A percentile compares a stretch with the other conserved stretches of the same genome.
Evolutionary conservation across 345 rosid species (phyloP).

Genomic region (Aquilaria malaccensis): DNA sequence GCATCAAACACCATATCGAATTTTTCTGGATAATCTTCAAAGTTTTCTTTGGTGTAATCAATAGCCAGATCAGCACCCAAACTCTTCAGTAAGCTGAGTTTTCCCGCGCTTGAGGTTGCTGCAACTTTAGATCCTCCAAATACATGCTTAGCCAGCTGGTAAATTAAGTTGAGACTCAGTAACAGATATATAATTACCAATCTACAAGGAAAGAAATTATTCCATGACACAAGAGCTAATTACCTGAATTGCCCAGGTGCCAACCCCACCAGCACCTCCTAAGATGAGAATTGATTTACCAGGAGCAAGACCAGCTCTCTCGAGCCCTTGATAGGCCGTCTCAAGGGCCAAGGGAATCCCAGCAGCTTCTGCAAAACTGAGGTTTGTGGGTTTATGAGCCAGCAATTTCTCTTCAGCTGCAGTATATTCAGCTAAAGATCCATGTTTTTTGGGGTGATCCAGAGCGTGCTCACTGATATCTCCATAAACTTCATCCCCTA

Average conservation of each 20-base stretch:
- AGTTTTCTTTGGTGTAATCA: slow-evolving; percentile 81
- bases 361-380: slow-evolving; percentile 77
- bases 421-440: slow-evolving; percentile 77
- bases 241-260: slow-evolving; percentile 91
- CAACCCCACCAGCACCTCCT: slow-evolving; percentile 95
- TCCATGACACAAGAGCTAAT: background rate
- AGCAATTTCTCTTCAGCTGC: slow-evolving; percentile 76
- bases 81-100: slow-evolving; percentile 60
- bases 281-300: slow-evolving; percentile 80
- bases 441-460: slow-evolving; percentile 72
- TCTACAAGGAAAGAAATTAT: slow-evolving; percentile 2
- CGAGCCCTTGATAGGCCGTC: slow-evolving; percentile 83
- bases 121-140: slow-evolving; percentile 83
- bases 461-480: slow-evolving; percentile 81
- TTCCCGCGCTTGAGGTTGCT: slow-evolving; percentile 78
- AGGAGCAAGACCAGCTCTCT: slow-evolving; percentile 63
- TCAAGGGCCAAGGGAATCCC: slow-evolving; percentile 75
- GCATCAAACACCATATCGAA: slow-evolving; percentile 82
- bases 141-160: slow-evolving; percentile 80
- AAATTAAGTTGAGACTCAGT: background rate
- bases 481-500: slow-evolving; percentile 85
- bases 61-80: slow-evolving; percentile 84
- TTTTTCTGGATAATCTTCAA: slow-evolving; percentile 79
- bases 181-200: background rate
- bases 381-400: slow-evolving; percentile 66